These are phyloP conservation scores for Pleurotus citrinopileatus DNA, from an alignment of 768 basidiomycete genomes.

Conservation along the genomic window DNA sequence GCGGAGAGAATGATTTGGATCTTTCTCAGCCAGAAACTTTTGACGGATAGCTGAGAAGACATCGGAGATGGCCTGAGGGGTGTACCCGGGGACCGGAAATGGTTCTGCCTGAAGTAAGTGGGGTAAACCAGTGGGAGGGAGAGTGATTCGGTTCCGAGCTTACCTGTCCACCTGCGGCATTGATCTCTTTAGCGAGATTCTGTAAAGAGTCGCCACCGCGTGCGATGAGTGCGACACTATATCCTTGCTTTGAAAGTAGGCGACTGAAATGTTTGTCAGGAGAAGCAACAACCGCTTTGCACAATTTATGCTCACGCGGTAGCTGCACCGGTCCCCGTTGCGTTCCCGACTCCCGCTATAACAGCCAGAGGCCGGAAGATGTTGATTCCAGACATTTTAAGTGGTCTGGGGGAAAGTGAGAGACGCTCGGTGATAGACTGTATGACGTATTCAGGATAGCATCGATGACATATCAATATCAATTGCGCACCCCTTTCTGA, in stretches of 20 bases:
- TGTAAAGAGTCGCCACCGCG: conserved; percentile 52
- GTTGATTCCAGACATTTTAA: background rate
- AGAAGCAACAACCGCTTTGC: conserved; percentile 6
- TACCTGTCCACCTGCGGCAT: conserved; percentile 58
- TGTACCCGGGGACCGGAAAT: conserved; percentile 53
- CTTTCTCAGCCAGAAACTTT: conserved; percentile 33
- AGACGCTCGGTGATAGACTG: background rate
- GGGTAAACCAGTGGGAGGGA: too few relatives aligned
- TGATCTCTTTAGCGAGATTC: conserved; percentile 53
- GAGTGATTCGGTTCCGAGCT: too few relatives aligned
- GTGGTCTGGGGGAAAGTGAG: too few relatives aligned
- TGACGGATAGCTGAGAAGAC: conserved; percentile 45
- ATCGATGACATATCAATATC: background rate
- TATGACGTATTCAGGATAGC: background rate
- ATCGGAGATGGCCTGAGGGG: conserved; percentile 46
- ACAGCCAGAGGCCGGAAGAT: conserved; percentile 11
- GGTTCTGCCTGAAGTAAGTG: conserved; percentile 53
- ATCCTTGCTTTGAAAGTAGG: conserved; percentile 59
- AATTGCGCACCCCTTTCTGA: too few relatives aligned
- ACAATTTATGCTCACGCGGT: conserved; percentile 43
- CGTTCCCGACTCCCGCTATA: conserved; percentile 41
- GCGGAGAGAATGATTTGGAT: conserved; percentile 41
- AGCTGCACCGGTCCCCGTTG: conserved; percentile 53
- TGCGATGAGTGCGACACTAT: conserved; percentile 65
- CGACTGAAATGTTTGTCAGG: conserved; percentile 34